phyloP scores from a whole-genome alignment of 2,329 filamentous ascomycete species.

The Alternaria infectoria region DNA sequence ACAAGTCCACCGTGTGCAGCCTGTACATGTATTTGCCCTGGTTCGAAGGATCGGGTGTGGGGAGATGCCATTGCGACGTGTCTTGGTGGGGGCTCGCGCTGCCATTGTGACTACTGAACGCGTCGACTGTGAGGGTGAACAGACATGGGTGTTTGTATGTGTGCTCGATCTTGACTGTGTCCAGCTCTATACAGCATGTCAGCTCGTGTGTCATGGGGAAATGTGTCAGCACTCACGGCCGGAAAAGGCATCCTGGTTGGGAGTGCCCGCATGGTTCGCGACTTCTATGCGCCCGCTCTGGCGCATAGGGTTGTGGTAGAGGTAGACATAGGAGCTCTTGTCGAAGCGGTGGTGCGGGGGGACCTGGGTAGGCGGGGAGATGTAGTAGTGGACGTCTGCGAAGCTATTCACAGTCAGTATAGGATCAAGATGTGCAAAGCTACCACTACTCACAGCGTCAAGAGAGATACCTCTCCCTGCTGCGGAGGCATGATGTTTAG shows the following conservation, averaged over 20 bases:
- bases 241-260: constrained; percentile 79
- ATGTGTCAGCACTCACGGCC: constrained; percentile 65
- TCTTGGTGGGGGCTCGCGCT: constrained; percentile 55
- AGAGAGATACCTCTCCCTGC: constrained; percentile 55
- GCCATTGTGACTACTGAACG: constrained; percentile 37
- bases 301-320: constrained; percentile 75
- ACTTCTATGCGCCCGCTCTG: constrained; percentile 75
- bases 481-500: constrained; percentile 53
- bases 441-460: constrained; percentile 53
- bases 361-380: constrained; percentile 68
- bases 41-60: constrained; percentile 73
- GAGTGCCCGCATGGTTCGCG: constrained; percentile 74
- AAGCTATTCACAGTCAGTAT: constrained; percentile 60
- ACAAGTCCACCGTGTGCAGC: constrained; percentile 76
- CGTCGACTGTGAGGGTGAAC: constrained; percentile 70
- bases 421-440: background rate
- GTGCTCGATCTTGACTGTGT: constrained; percentile 69
- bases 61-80: constrained; percentile 72
- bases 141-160: constrained; percentile 76
- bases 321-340: constrained; percentile 79
- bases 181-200: constrained; percentile 61
- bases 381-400: constrained; percentile 80
- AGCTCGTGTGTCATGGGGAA: constrained; percentile 13
- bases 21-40: constrained; percentile 81
- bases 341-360: constrained; percentile 83